A percentile compares a stretch with the other conserved stretches of the same genome.
phyloP scores from a whole-genome alignment of 1,284 basidiomycete genomes.

The Cryptococcus sp. region DNA sequence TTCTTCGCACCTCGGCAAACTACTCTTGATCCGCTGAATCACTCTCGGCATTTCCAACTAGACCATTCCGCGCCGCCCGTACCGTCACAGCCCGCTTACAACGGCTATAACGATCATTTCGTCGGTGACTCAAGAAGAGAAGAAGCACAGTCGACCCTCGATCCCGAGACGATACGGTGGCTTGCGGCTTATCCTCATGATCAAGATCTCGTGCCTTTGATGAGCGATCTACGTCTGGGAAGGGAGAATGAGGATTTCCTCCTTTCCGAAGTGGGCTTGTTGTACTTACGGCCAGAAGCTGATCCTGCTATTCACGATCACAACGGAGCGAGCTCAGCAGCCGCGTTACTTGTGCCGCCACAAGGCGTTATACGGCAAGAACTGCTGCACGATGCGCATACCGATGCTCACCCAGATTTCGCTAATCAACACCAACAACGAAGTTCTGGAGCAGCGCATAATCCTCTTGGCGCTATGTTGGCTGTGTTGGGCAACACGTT shows the following conservation, averaged over 20 bases:
- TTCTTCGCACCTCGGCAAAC: constrained; percentile 24
- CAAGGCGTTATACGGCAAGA: constrained; percentile 31
- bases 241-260: constrained; percentile 35
- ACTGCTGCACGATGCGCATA: constrained; percentile 34
- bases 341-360: constrained; percentile 39
- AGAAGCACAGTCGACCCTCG: constrained; percentile 14
- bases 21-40: background rate
- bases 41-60: no score
- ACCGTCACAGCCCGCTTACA: no score
- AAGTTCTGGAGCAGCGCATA: constrained; percentile 17
- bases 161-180: constrained; percentile 39
- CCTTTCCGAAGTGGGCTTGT: constrained; percentile 35
- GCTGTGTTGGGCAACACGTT: constrained; percentile 26
- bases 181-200: constrained; percentile 35
- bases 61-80: no score
- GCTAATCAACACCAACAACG: background rate
- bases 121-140: no score
- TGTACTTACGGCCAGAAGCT: constrained; percentile 32
- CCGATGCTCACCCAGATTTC: constrained; percentile 9
- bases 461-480: constrained; percentile 21
- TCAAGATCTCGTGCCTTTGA: constrained; percentile 31
- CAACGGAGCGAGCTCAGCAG: no score
- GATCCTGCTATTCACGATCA: background rate
- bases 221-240: constrained; percentile 22
- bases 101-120: no score